A percentile compares a stretch with the other conserved stretches of the same genome.
These are phyloP conservation scores for Spergularia bocconei DNA, from an alignment of 148 eudicot genomes.

Conservation along the genomic window DNA sequence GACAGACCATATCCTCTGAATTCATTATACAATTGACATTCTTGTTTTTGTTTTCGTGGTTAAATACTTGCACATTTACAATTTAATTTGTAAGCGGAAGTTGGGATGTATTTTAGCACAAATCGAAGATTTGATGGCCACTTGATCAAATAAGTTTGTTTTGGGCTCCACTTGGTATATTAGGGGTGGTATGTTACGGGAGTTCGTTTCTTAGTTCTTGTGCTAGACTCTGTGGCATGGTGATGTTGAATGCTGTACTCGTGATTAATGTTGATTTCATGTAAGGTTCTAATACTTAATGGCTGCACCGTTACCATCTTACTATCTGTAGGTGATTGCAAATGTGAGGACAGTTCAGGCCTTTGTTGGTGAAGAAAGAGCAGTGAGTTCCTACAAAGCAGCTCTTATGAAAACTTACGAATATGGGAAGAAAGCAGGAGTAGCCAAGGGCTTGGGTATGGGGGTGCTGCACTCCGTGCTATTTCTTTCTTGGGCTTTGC, in stretches of 20 bases:
- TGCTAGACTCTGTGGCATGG: not conserved
- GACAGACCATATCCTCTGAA: not conserved
- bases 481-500: slow-evolving; percentile 95
- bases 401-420: slow-evolving; percentile 70
- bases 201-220: not conserved
- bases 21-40: not conserved
- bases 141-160: not conserved
- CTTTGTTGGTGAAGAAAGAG: slow-evolving; percentile 89
- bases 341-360: slow-evolving; percentile 98
- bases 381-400: slow-evolving; percentile 56
- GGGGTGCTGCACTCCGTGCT: slow-evolving; percentile 86
- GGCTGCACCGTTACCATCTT: not conserved
- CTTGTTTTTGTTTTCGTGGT: not conserved
- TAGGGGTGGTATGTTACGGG: not conserved
- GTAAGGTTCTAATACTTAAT: not conserved
- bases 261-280: not conserved
- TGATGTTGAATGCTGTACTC: not conserved
- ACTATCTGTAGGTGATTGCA: slow-evolving; percentile 64
- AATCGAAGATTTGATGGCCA: not conserved
- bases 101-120: not conserved
- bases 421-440: slow-evolving; percentile 84
- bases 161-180: not conserved
- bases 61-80: not conserved
- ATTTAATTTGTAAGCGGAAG: not conserved
- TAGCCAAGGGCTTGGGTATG: slow-evolving; percentile 91